Evolutionary conservation across 2,329 filamentous ascomycete species (phyloP), one percentile per base, ranked within the genome.

Genomic region (Drechmeria coniospora): DNA sequence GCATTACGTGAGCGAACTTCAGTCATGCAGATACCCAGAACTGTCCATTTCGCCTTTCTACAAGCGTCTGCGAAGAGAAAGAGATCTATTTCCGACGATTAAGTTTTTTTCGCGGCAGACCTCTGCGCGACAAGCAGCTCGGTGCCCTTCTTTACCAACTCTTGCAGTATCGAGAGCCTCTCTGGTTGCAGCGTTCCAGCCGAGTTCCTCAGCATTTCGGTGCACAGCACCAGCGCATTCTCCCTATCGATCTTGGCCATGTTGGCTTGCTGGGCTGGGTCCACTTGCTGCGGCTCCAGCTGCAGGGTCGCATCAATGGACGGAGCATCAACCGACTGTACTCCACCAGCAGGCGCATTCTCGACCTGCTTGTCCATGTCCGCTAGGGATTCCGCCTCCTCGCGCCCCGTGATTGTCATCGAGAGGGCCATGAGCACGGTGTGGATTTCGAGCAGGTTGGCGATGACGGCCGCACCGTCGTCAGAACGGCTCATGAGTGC

Each of bases 221-320:
- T 60, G 4, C 72, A 57, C 31, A 77, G 45, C 1, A 76, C 65
- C 14, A 77, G 47, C 0, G 60, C 68, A 34, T 77, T 77, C 44
- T 75, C 70, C 7, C 68, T 57, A 38, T 76, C 70, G 5, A 68
- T 53, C 33, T 56, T 57, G 2, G 51, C 49, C 53, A 65, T 63
- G 23, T 54, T 54, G 1, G 55, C 59, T 23, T 52, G 45, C 30
- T 58, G 52, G 15, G 48, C 50, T 1, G 55, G 48, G 27, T 65
- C 57, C 4, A 54, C 53, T 32, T 61, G 62, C 38, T 60, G 63
- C 26, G 62, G 63, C 38, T 63, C 53, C 9, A 64, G 43, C 4
- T 47, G 50, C 6, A 63, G 37, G 0, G 48, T 51, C 1, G 52
- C 45, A 2, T 54, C 42, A 23, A 45, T 31, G 4, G 38, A 37